phyloP scores from a whole-genome alignment of 768 basidiomycete species.

The Auricularia sp. region DNA sequence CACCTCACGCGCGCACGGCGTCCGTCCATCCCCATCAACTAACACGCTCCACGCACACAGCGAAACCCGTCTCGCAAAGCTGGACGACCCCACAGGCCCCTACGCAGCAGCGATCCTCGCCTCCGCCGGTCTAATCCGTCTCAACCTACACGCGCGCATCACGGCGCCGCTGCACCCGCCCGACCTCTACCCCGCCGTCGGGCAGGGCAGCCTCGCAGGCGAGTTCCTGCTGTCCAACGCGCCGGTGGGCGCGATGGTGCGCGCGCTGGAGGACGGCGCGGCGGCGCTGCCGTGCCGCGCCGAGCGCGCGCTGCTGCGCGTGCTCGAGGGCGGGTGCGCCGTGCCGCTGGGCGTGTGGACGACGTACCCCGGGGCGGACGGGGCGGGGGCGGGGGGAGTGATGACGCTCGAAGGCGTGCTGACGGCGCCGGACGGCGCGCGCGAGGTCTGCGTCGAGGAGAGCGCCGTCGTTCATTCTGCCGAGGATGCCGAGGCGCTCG shows the following conservation, averaged over 20 bases:
- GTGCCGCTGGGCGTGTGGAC: slow-evolving; percentile 85
- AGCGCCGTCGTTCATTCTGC: not conserved
- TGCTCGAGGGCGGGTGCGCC: slow-evolving; percentile 93
- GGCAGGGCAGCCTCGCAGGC: slow-evolving; percentile 85
- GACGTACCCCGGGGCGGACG: not conserved
- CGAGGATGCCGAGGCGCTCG: not conserved
- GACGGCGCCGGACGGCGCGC: not conserved
- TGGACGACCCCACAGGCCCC: slow-evolving; percentile 71
- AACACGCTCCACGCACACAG: slow-evolving; percentile 26
- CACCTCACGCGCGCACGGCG: no score
- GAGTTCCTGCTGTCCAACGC: slow-evolving; percentile 68
- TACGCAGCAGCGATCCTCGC: slow-evolving; percentile 90
- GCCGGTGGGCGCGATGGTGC: slow-evolving; percentile 50
- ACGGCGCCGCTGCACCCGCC: slow-evolving; percentile 68
- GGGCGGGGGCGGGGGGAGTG: not conserved
- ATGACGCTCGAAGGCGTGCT: not conserved
- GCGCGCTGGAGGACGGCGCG: slow-evolving; percentile 47
- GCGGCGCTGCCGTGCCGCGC: slow-evolving; percentile 71
- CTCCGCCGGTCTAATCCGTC: slow-evolving; percentile 52
- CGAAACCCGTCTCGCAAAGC: slow-evolving; percentile 83
- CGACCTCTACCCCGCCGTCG: slow-evolving; percentile 76
- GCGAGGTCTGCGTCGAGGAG: not conserved
- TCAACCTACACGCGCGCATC: slow-evolving; percentile 65
- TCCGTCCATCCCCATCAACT: no score
- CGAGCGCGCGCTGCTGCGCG: slow-evolving; percentile 78